Conservation (phyloP, 108 stramenopile species). For the Stephanodiscus triporus region DNA sequence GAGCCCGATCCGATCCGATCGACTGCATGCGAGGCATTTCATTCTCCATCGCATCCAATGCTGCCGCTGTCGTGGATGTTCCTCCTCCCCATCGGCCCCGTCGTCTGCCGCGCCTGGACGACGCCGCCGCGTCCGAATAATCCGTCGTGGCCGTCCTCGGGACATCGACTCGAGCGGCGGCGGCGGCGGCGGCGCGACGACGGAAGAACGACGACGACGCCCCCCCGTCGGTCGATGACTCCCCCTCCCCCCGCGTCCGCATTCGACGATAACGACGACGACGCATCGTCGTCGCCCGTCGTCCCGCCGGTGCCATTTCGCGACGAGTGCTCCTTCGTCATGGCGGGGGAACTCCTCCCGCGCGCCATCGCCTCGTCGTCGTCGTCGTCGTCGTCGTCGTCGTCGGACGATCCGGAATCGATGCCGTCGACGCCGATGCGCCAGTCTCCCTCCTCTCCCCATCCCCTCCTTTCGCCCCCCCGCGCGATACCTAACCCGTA, state of each 20-base stretch:
- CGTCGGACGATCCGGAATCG: neutral
- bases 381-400: neutral
- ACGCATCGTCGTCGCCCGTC: neutral
- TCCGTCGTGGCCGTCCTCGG: neutral
- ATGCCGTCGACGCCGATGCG: constrained; percentile 25
- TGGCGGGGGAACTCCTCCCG: constrained; percentile 23
- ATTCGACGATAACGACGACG: neutral
- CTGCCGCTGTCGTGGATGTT: neutral
- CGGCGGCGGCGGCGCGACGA: neutral
- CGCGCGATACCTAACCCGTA: constrained; percentile 75
- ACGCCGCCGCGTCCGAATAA: neutral
- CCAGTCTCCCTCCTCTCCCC: constrained; percentile 62
- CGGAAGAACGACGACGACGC: neutral
- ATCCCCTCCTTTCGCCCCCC: constrained; percentile 81
- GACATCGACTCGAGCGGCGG: too few species aligned
- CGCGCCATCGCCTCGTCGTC: neutral
- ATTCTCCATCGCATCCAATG: neutral
- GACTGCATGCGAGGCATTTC: too few species aligned
- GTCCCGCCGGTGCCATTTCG: constrained; percentile 37
- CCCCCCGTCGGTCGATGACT: neutral
- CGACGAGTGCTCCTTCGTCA: constrained; percentile 36
- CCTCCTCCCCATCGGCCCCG: neutral
- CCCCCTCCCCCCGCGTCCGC: neutral
- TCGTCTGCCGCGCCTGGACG: neutral
- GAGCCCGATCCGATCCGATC: too few species aligned